Evolutionary conservation across 768 basidiomycete genomes (phyloP).

Genomic region (Russula emetica): DNA sequence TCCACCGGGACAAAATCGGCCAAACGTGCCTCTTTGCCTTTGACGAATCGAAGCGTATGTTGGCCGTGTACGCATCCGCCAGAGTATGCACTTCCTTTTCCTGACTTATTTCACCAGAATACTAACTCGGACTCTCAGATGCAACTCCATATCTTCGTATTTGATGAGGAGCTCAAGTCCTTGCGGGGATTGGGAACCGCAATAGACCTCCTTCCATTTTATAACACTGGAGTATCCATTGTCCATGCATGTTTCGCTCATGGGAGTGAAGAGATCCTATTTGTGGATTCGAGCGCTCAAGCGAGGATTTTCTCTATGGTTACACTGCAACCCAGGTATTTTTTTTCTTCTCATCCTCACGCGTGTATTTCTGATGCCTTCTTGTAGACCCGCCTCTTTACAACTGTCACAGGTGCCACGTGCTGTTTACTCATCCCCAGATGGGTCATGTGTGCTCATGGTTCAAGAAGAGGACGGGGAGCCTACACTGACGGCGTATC

Average conservation of each 20-base stretch:
- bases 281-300: constrained; percentile 44
- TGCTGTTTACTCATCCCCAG: constrained; percentile 46
- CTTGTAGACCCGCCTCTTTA: constrained; percentile 43
- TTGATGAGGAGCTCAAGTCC: constrained; percentile 42
- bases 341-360: too few relatives aligned
- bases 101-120: too few relatives aligned
- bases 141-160: constrained; percentile 44
- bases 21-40: constrained; percentile 44
- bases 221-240: constrained; percentile 34
- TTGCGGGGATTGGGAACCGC: constrained; percentile 43
- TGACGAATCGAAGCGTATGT: constrained; percentile 50
- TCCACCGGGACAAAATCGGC: constrained; percentile 48
- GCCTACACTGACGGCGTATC: constrained; percentile 41
- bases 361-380: background rate
- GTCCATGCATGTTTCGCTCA: constrained; percentile 43
- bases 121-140: constrained; percentile 26
- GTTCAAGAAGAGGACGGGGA: constrained; percentile 27
- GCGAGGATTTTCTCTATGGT: constrained; percentile 52
- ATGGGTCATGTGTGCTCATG: constrained; percentile 51
- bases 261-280: constrained; percentile 50
- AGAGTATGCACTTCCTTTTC: constrained; percentile 35
- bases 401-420: constrained; percentile 38
- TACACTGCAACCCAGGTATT: constrained; percentile 52
- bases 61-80: constrained; percentile 44
- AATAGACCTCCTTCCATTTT: constrained; percentile 45